Evolutionary conservation across 108 stramenopile genomes (phyloP).

Genomic region (Skeletonema grethae): DNA sequence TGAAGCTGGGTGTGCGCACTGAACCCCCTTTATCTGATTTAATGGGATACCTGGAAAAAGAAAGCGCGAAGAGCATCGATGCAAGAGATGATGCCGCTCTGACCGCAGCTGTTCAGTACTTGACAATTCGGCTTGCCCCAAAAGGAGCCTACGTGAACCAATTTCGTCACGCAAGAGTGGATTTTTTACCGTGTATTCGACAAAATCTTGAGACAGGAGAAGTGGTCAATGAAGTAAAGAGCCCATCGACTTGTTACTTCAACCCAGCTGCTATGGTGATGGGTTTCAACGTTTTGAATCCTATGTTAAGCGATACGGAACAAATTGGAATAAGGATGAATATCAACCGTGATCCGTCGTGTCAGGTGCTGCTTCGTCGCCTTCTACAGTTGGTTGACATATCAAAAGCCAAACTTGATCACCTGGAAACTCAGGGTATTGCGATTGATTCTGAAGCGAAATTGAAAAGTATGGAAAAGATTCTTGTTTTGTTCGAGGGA

Average conservation of each 20-base stretch:
- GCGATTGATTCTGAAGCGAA: slow-evolving; percentile 24
- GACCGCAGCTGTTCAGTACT: slow-evolving; percentile 58
- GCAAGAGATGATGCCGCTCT: slow-evolving; percentile 43
- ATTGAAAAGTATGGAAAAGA: slow-evolving; percentile 28
- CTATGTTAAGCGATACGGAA: slow-evolving; percentile 42
- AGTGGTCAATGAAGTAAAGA: slow-evolving; percentile 38
- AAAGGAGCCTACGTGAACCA: slow-evolving; percentile 59
- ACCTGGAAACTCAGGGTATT: slow-evolving; percentile 23
- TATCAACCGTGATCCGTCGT: slow-evolving; percentile 54
- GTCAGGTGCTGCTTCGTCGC: slow-evolving; percentile 51
- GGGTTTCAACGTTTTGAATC: slow-evolving; percentile 69
- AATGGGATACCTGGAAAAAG: slow-evolving; percentile 49
- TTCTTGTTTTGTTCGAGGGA: slow-evolving; percentile 36
- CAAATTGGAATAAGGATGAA: slow-evolving; percentile 56
- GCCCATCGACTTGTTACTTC: slow-evolving; percentile 57
- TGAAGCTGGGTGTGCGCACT: slow-evolving; percentile 55
- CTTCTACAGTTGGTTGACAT: slow-evolving; percentile 46
- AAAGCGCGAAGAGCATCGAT: slow-evolving; percentile 29
- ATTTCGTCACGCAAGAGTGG: slow-evolving; percentile 42
- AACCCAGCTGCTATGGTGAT: slow-evolving; percentile 55
- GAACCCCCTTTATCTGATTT: slow-evolving; percentile 58
- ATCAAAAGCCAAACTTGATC: slow-evolving; percentile 36
- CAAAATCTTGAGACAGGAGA: slow-evolving; percentile 42
- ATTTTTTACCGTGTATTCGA: slow-evolving; percentile 65
- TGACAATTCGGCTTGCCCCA: slow-evolving; percentile 58